Evolutionary conservation across 768 basidiomycete species (phyloP).

Genomic region (Megacollybia marginata): DNA sequence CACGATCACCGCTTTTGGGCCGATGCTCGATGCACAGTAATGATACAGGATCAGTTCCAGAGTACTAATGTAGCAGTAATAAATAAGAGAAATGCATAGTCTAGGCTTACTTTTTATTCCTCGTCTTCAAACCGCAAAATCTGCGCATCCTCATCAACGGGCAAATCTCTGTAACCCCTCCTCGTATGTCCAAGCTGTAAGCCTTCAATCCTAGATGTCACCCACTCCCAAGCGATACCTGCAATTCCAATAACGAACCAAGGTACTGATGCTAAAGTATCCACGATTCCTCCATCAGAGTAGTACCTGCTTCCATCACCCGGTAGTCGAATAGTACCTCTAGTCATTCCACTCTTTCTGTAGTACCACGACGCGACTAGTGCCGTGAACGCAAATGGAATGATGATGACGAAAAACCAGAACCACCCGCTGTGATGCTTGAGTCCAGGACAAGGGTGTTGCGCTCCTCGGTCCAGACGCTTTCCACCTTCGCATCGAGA

Average conservation of each 20-base stretch:
- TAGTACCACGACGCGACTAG: slow-evolving; percentile 81
- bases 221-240: slow-evolving; percentile 66
- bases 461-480: slow-evolving; percentile 67
- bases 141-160: slow-evolving; percentile 86
- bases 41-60: no score
- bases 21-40: no score
- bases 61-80: no score
- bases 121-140: slow-evolving; percentile 83
- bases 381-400: slow-evolving; percentile 74
- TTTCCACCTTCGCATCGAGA: slow-evolving; percentile 80
- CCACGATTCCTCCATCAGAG: slow-evolving; percentile 43
- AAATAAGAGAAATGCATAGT: no score
- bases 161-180: slow-evolving; percentile 69
- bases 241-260: slow-evolving; percentile 82
- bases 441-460: slow-evolving; percentile 80
- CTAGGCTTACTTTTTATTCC: slow-evolving; percentile 14
- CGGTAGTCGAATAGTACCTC: slow-evolving; percentile 78
- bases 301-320: slow-evolving; percentile 34
- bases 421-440: slow-evolving; percentile 67
- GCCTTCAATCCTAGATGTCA: slow-evolving; percentile 38
- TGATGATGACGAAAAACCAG: slow-evolving; percentile 71
- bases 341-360: slow-evolving; percentile 58
- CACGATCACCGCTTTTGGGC: no score
- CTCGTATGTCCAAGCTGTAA: slow-evolving; percentile 31
- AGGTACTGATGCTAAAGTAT: slow-evolving; percentile 80